These are phyloP conservation scores for Daldinia vernicosa DNA, from an alignment of 495 filamentous ascomycete species.

Conservation along the genomic window DNA sequence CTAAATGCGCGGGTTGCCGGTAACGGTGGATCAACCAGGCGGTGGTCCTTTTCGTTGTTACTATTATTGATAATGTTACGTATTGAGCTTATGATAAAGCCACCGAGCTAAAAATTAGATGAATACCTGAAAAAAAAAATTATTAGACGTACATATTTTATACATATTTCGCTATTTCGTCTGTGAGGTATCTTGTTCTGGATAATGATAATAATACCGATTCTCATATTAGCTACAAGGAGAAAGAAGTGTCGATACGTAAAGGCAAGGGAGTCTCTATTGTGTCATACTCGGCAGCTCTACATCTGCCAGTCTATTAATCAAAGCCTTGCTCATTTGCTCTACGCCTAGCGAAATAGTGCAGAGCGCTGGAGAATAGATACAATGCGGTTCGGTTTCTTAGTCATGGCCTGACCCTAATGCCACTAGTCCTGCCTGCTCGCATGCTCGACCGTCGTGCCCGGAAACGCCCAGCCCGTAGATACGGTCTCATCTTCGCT, in stretches of 20 bases:
- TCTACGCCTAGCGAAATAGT: neutral
- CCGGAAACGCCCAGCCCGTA: neutral
- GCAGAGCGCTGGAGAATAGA: slow-evolving; percentile 7
- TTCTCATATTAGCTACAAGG: neutral
- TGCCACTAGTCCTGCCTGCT: neutral
- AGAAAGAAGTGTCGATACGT: neutral
- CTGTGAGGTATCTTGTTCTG: neutral
- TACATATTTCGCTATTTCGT: neutral
- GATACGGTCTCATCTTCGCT: slow-evolving; percentile 56
- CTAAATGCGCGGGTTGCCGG: slow-evolving; percentile 15
- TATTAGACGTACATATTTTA: slow-evolving; percentile 9
- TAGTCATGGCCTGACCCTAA: neutral
- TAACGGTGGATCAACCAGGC: slow-evolving; percentile 24
- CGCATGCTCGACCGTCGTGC: neutral
- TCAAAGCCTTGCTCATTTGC: slow-evolving; percentile 6
- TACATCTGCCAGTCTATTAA: slow-evolving; percentile 17
- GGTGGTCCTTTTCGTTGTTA: slow-evolving; percentile 42
- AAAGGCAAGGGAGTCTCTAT: neutral
- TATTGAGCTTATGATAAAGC: slow-evolving; percentile 19
- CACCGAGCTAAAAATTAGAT: slow-evolving; percentile 29
- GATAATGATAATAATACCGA: neutral
- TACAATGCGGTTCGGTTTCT: slow-evolving; percentile 16
- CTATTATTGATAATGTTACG: slow-evolving; percentile 34
- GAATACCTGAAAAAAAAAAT: slow-evolving; percentile 42
- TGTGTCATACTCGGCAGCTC: slow-evolving; percentile 2